A percentile compares a stretch with the other conserved stretches of the same genome.
Evolutionary conservation across 768 basidiomycete genomes (phyloP).

Genomic region (Phanerochaete carnosa): DNA sequence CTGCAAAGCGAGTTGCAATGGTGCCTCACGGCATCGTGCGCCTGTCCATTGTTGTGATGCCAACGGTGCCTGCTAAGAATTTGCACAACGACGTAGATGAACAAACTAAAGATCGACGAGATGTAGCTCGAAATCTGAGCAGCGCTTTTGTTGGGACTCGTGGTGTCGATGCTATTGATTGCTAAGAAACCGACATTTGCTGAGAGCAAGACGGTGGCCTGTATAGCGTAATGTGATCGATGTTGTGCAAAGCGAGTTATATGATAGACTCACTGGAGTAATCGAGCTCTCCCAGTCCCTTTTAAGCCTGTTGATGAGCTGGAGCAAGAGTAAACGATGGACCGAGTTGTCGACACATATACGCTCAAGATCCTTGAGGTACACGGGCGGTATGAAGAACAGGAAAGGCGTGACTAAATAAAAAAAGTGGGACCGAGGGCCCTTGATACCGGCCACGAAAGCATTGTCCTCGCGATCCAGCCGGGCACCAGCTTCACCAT

Average conservation of each 20-base stretch:
- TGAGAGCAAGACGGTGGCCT: slow-evolving; percentile 58
- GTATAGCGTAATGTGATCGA: not conserved
- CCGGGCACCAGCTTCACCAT: slow-evolving; percentile 41
- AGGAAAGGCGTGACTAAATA: slow-evolving; percentile 3
- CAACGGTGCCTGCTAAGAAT: slow-evolving; percentile 42
- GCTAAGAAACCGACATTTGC: slow-evolving; percentile 61
- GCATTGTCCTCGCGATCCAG: slow-evolving; percentile 32
- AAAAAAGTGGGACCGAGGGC: not conserved
- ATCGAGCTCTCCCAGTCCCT: slow-evolving; percentile 53
- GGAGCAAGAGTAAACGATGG: slow-evolving; percentile 39
- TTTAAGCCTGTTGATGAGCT: slow-evolving; percentile 41
- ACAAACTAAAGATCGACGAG: slow-evolving; percentile 38
- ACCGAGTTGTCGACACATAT: slow-evolving; percentile 48
- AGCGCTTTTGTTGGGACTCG: slow-evolving; percentile 17
- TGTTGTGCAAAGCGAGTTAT: not conserved
- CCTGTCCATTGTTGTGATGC: slow-evolving; percentile 28
- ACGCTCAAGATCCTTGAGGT: slow-evolving; percentile 40
- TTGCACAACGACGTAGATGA: slow-evolving; percentile 41
- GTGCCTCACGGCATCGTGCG: slow-evolving; percentile 33
- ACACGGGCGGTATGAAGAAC: slow-evolving; percentile 36
- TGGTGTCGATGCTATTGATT: slow-evolving; percentile 41
- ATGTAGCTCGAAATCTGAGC: slow-evolving; percentile 38
- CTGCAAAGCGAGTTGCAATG: not conserved
- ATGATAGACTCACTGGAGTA: slow-evolving; percentile 41
- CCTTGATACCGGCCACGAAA: slow-evolving; percentile 19